These are phyloP conservation scores for Herpetomonas samuelpessoai DNA, from an alignment of 208 protist genomes.

Conservation along the genomic window DNA sequence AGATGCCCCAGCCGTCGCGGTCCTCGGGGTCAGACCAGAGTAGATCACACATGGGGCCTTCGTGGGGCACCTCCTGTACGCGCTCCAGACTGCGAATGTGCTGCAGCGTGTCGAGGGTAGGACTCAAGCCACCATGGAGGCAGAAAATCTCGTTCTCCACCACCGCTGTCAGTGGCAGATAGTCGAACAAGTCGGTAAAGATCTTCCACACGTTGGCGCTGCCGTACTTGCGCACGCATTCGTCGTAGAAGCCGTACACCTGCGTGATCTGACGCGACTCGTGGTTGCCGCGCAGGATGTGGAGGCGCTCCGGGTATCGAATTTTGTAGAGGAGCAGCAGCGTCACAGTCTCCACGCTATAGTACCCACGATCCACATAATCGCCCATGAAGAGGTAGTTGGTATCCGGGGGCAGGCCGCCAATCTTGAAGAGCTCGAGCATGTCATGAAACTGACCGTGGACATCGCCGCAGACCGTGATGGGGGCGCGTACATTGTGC, in stretches of 20 bases:
- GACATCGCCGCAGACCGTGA: constrained; percentile 96
- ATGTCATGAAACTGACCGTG: constrained; percentile 98
- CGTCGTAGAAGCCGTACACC: constrained; percentile 99
- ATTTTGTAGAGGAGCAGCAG: constrained; percentile 95
- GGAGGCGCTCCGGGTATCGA: constrained; percentile 95
- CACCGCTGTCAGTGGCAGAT: constrained; percentile 96
- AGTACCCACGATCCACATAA: constrained; percentile 96
- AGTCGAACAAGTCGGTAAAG: constrained; percentile 98
- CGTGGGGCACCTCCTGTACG: constrained; percentile 98
- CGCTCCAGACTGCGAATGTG: constrained; percentile 96
- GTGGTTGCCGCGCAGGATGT: constrained; percentile 98
- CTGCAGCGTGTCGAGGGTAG: constrained; percentile 92
- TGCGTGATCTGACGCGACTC: constrained; percentile 98
- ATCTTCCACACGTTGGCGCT: constrained; percentile 96
- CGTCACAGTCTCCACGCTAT: constrained; percentile 93
- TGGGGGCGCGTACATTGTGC: constrained; percentile 81
- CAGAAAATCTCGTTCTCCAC: constrained; percentile 98
- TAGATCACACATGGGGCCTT: constrained; percentile 99
- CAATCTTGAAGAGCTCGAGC: constrained; percentile 97
- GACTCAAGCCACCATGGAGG: constrained; percentile 96
- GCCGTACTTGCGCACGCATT: constrained; percentile 98
- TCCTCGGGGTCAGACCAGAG: constrained; percentile 99
- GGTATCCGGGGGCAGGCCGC: constrained; percentile 94
- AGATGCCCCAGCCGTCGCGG: constrained; percentile 95
- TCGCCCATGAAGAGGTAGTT: constrained; percentile 99